Evolutionary conservation across 2,329 filamentous ascomycete species (phyloP), one percentile per base, ranked within the genome.

Genomic region (Colletotrichum noveboracense): DNA sequence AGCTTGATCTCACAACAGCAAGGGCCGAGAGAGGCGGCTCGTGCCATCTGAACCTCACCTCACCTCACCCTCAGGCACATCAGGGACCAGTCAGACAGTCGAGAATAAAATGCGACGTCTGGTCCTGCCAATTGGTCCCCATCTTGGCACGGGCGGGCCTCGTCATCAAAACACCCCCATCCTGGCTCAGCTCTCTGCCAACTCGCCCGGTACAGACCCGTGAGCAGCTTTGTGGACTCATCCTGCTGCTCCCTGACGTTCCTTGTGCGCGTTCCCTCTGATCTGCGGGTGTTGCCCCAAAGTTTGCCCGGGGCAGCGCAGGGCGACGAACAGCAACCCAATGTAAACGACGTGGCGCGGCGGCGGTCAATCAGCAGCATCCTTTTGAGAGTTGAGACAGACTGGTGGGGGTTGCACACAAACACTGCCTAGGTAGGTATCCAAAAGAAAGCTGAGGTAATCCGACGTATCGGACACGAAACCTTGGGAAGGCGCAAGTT

Each of bases 11-110:
- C 43, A 52, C 43, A 13, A 6, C 10, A 75, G 70, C 69, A 43
- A 66, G 72, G 68, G 68, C 69, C 68, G 64, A 67, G 73, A 61
- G 62, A 75, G 28, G 73, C 73, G 73, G 69, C 73, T 68, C 69
- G 73, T 73, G 73, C 73, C 69, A 75, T 72, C 73, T 73, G 70
- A 75, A 64, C 73, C 55, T 72, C 62, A 75, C 52, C 52, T 61
- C 60, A 75, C 61, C 52, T 61, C 60, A 58, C 43, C 68, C 28
- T 14, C 14, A 36, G 21, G 60, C 32, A 14, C 26, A 48, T 30
- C 18, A 52, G 30, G 56, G 30, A 30, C 70, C 56, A 48, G 62
- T 48, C 36, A 43, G 28, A 28, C 62, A 43, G 36, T 30, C 32
- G 21, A 64, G 28, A n/a, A 26, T 24, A 21, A 26, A 28, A 38